These are phyloP conservation scores for Russula virescens DNA, from an alignment of 768 basidiomycete genomes.

Conservation along the genomic window DNA sequence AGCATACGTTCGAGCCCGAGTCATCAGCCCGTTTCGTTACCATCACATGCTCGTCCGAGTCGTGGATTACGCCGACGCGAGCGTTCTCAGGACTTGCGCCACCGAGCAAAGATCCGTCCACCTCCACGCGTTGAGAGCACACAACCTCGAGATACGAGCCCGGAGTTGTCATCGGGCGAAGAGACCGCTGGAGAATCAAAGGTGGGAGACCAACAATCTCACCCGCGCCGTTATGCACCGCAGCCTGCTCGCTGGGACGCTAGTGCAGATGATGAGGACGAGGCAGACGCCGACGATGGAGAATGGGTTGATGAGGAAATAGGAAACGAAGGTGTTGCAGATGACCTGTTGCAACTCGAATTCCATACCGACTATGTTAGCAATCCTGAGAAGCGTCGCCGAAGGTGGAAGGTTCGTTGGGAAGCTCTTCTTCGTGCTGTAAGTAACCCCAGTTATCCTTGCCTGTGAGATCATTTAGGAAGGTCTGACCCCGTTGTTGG, in stretches of 20 bases:
- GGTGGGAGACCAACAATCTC: conserved; percentile 26
- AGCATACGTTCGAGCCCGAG: conserved; percentile 70
- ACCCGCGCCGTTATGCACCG: conserved; percentile 22
- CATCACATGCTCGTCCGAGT: conserved; percentile 43
- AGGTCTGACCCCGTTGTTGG: conserved; percentile 31
- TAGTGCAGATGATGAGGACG: conserved; percentile 38
- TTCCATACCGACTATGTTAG: conserved; percentile 68
- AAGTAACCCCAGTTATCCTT: conserved; percentile 25
- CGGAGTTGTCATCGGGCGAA: conserved; percentile 70
- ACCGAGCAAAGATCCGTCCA: conserved; percentile 42
- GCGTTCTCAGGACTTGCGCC: conserved; percentile 34
- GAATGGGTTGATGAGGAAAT: conserved; percentile 55
- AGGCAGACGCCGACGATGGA: conserved; percentile 29
- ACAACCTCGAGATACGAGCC: conserved; percentile 75
- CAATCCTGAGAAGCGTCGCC: conserved; percentile 59
- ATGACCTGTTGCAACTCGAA: conserved; percentile 69
- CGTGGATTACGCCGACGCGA: conserved; percentile 43
- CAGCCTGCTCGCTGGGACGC: conserved; percentile 30
- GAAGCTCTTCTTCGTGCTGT: conserved; percentile 70
- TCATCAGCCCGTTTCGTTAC: conserved; percentile 57
- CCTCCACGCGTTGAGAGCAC: conserved; percentile 80
- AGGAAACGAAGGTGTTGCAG: conserved; percentile 67
- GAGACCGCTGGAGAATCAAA: conserved; percentile 68
- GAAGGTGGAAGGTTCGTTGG: conserved; percentile 73
- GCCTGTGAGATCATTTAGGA: conserved; percentile 28